Conservation (phyloP, 352 stramenopile genomes). For the Phytopythium vexans region DNA sequence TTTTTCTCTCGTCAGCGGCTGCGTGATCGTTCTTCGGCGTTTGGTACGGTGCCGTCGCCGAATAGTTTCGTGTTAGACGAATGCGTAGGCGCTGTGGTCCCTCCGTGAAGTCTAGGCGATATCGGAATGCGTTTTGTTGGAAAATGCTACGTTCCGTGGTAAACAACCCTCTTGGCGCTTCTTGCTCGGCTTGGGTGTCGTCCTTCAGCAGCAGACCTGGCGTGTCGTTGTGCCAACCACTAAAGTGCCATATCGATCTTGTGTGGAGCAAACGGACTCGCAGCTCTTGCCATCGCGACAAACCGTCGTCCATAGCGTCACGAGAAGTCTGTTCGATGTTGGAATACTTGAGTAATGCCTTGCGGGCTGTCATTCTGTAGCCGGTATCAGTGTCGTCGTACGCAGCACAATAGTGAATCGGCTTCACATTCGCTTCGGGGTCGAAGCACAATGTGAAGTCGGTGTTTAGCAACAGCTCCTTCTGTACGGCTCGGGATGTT, state of each 20-base stretch:
- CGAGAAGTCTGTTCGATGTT: conserved; percentile 31
- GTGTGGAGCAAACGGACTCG: conserved; percentile 32
- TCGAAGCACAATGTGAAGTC: conserved; percentile 33
- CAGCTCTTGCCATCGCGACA: conserved; percentile 31
- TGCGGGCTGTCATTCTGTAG: conserved; percentile 28
- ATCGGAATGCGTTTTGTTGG: conserved; percentile 31
- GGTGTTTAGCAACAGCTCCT: conserved; percentile 27
- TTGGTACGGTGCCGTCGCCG: neutral
- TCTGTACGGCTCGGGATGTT: conserved; percentile 4
- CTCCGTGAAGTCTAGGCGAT: conserved; percentile 46
- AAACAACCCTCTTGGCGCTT: neutral
- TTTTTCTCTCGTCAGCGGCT: neutral
- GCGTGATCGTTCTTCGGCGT: neutral
- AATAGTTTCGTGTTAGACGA: conserved; percentile 39
- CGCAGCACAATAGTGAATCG: conserved; percentile 3
- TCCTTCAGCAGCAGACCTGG: too few species aligned
- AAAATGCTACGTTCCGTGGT: conserved; percentile 39
- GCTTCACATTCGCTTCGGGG: conserved; percentile 2
- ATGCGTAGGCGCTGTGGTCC: conserved; percentile 49
- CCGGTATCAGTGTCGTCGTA: conserved; percentile 11
- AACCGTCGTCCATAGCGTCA: conserved; percentile 33
- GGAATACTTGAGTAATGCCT: conserved; percentile 34
- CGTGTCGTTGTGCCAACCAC: conserved; percentile 20
- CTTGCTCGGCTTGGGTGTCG: neutral
- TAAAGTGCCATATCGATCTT: conserved; percentile 41